Base-by-base conservation (phyloP, 2,329 filamentous ascomycete genomes). In the Cephalotrichum gorgonifer region DNA sequence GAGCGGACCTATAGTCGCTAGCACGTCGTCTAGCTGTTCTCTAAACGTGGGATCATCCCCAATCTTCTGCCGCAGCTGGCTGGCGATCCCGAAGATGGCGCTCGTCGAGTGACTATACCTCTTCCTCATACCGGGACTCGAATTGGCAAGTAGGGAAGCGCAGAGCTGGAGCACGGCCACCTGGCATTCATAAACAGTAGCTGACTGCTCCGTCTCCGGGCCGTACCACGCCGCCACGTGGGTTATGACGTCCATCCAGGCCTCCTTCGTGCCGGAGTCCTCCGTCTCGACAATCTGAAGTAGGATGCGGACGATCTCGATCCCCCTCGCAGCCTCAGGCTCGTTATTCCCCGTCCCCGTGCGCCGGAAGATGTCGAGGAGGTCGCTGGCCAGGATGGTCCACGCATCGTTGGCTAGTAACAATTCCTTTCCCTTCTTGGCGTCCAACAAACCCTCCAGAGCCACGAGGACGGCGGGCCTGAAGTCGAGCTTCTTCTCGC, bases 231-330 rank as follows among this genome's bases (percentile, higher is more conserved):
- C 73, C 2, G 78, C 73, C 1, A 75, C 69, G 1, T 60, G 59
- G 2, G 73, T 78, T 30, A 82, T 67, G 7, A 76, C 53, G 30
- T 70, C 66, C 70, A 83, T 75, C 78, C 79, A 82, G 2, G 69
- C 68, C 54, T 81, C 77, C 6, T 65, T 62, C 8, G 70, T 67
- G 15, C 67, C 68, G 0, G 63, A 60, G 1, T 60, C 58, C 54
- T 73, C 69, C 30, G 64, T 61, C 56, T 81, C 76, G 2, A 70
- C 67, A 6, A 81, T 59, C 2, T 69, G 67, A 14, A 80, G 64
- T 5, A 85, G 63, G 2, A 81, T 62, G 2, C 77, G 70, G 11
- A 81, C 69, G 38, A 80, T 72, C 51, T 81, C 76, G 25, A 74
- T 65, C 3, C 75, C 79, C 15, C 77, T 67, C 11, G 64, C 57